These are phyloP conservation scores for Tylopilus sp. DNA, from an alignment of 768 basidiomycete genomes.

Conservation along the genomic window DNA sequence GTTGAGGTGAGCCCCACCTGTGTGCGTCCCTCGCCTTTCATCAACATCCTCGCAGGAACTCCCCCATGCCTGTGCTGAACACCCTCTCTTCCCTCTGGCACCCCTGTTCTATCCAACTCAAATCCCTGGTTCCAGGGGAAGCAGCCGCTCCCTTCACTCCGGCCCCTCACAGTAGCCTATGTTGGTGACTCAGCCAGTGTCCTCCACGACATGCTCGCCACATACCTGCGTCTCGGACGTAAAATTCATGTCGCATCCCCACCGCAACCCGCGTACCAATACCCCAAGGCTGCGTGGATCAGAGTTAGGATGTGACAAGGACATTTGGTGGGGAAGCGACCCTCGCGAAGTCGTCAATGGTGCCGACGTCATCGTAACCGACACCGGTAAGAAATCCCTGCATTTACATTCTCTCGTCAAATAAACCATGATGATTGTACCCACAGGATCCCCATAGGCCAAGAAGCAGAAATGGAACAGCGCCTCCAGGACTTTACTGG, in stretches of 20 bases:
- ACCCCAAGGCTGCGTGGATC: slow-evolving; percentile 73
- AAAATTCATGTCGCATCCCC: slow-evolving; percentile 83
- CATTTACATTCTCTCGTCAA: neutral
- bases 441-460: slow-evolving; percentile 96
- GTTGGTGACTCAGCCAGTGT: slow-evolving; percentile 96
- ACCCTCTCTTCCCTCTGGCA: slow-evolving; percentile 96
- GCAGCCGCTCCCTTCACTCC: slow-evolving; percentile 49
- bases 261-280: slow-evolving; percentile 53
- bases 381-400: slow-evolving; percentile 72
- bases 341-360: slow-evolving; percentile 84
- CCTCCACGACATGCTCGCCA: slow-evolving; percentile 95
- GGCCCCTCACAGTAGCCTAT: slow-evolving; percentile 86
- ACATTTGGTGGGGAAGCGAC: slow-evolving; percentile 70
- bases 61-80: slow-evolving; percentile 92
- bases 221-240: slow-evolving; percentile 89
- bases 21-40: neutral
- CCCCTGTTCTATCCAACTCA: slow-evolving; percentile 53
- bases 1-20: slow-evolving; percentile 66
- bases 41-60: slow-evolving; percentile 60
- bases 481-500: slow-evolving; percentile 84
- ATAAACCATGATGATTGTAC: neutral
- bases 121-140: slow-evolving; percentile 10
- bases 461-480: slow-evolving; percentile 89
- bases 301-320: slow-evolving; percentile 69
- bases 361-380: slow-evolving; percentile 93